phyloP scores from a whole-genome alignment of 805 yeast species.

The Saccharomycopsis vini region DNA sequence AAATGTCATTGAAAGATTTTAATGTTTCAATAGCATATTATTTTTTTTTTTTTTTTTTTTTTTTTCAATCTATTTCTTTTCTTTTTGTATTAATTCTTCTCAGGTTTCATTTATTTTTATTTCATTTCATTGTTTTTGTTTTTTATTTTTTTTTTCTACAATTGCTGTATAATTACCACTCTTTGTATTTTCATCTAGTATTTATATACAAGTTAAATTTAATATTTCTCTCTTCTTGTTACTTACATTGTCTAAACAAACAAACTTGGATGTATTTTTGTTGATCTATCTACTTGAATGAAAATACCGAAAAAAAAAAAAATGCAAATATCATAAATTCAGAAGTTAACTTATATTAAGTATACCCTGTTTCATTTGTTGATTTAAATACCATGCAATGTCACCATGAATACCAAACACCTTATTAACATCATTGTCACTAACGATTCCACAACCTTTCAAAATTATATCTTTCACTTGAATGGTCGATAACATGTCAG shows the following conservation, averaged over 20 bases:
- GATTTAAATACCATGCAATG: slow-evolving; percentile 11
- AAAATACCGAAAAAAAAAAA: no score
- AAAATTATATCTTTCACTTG: slow-evolving; percentile 6
- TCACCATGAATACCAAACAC: slow-evolving; percentile 12
- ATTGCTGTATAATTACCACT: no score
- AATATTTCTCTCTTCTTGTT: no score
- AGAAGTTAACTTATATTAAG: no score
- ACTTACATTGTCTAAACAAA: no score
- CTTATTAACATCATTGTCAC: neutral
- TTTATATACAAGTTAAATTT: no score
- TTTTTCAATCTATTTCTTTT: neutral
- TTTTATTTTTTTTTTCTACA: neutral
- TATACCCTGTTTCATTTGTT: neutral
- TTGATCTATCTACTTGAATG: no score
- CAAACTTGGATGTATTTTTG: no score
- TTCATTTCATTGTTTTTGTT: neutral
- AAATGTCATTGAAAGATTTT: neutral
- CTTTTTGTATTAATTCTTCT: neutral
- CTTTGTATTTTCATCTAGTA: no score
- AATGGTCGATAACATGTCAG: neutral
- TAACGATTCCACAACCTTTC: slow-evolving; percentile 7
- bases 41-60: no score
- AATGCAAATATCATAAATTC: no score
- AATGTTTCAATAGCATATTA: neutral
- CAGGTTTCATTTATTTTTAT: neutral